phyloP scores from a whole-genome alignment of 768 basidiomycete species.

The Boletus pseudo-olivaceus region DNA sequence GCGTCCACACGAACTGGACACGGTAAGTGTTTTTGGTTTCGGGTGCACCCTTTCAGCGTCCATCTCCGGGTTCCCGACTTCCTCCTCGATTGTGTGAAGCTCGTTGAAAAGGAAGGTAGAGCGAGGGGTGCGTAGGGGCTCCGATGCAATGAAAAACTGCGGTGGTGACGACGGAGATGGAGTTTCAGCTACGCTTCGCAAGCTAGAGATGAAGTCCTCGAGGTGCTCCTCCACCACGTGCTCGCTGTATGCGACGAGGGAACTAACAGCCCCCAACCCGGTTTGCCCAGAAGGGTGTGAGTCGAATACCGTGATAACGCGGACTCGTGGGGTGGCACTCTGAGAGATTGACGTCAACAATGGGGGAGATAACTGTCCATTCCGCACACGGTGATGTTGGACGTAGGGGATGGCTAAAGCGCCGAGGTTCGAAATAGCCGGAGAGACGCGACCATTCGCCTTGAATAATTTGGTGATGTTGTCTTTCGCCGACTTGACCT shows the following conservation, averaged over 20 bases:
- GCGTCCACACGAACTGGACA: not conserved
- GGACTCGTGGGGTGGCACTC: not conserved
- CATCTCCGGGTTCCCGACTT: not conserved
- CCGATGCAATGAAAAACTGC: not conserved
- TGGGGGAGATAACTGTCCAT: not conserved
- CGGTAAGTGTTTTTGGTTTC: not conserved
- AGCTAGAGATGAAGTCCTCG: not conserved
- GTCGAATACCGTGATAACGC: not conserved
- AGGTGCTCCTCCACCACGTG: not conserved
- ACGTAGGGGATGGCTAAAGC: not conserved
- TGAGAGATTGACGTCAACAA: not conserved
- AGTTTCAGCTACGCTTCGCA: not conserved
- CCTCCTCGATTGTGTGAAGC: not conserved
- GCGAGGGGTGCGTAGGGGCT: not conserved
- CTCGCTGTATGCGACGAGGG: not conserved
- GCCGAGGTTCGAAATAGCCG: not conserved
- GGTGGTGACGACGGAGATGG: not conserved
- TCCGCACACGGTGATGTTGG: not conserved
- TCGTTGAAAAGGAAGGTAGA: not conserved
- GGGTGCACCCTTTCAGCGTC: not conserved
- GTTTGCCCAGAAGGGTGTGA: not conserved
- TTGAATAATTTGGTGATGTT: slow-evolving; percentile 5
- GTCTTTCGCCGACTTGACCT: slow-evolving; percentile 4
- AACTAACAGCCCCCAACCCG: not conserved
- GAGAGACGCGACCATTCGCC: not conserved